These are phyloP conservation scores for Lactarius vividus DNA, from an alignment of 768 basidiomycete species.

Conservation along the genomic window DNA sequence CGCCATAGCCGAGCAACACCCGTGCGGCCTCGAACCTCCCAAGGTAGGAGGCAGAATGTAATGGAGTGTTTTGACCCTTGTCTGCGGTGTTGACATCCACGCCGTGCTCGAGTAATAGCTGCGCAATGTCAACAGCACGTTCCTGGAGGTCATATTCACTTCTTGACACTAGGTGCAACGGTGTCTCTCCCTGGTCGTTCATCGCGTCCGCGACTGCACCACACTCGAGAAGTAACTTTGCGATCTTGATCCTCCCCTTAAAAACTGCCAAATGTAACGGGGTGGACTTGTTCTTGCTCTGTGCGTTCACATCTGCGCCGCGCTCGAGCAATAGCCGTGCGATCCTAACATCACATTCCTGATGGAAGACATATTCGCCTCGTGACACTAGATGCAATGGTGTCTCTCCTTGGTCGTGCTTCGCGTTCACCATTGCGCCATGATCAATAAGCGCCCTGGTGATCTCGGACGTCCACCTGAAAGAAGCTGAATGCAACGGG, in stretches of 20 bases:
- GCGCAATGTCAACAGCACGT: neutral
- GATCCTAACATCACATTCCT: too few relatives aligned
- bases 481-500: neutral
- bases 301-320: neutral
- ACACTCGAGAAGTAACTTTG: neutral
- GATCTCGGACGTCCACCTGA: neutral
- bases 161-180: neutral
- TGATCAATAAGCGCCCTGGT: neutral
- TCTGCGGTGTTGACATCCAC: neutral
- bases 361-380: neutral
- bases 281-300: too few relatives aligned
- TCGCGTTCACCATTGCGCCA: neutral
- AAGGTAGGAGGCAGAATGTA: neutral
- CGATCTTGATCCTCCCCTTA: neutral
- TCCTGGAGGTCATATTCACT: neutral
- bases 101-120: neutral
- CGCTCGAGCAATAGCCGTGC: neutral
- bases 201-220: neutral
- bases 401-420: neutral
- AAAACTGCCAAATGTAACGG: neutral
- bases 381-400: neutral
- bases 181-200: neutral
- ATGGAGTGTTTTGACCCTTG: neutral
- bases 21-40: neutral
- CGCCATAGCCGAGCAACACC: neutral